A percentile compares a stretch with the other conserved stretches of the same genome.
Conservation (phyloP, 2,329 filamentous ascomycete genomes). For the Whalleya microplaca region DNA sequence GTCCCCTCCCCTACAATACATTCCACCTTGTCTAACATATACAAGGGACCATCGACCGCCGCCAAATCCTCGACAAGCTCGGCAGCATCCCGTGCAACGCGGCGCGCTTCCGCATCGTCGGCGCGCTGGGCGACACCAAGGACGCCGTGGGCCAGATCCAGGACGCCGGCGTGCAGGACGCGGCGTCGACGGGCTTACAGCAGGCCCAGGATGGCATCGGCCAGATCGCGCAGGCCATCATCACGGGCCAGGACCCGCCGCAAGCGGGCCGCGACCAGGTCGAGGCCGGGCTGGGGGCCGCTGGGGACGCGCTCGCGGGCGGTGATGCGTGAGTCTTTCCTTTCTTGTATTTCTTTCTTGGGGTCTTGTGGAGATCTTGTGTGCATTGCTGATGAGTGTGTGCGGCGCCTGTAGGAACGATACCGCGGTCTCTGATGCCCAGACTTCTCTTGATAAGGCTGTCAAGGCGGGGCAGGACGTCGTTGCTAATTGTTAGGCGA, state of each 20-base stretch:
- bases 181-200: conserved; percentile 11
- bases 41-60: background rate
- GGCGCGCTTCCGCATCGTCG: conserved; percentile 13
- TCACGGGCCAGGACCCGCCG: conserved; percentile 8
- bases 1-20: too few species aligned
- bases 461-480: conserved; percentile 12
- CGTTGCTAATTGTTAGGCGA: conserved; percentile 11
- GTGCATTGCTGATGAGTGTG: background rate
- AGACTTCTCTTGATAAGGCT: conserved; percentile 8
- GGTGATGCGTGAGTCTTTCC: conserved; percentile 9
- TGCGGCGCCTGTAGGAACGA: conserved; percentile 1
- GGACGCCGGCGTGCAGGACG: conserved; percentile 8
- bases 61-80: background rate
- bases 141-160: conserved; percentile 11
- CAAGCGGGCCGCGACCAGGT: conserved; percentile 7
- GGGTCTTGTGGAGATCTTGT: too few species aligned
- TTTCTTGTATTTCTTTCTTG: background rate
- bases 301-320: conserved; percentile 7
- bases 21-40: background rate
- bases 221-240: conserved; percentile 8
- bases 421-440: conserved; percentile 9
- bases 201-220: conserved; percentile 9
- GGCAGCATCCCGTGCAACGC: conserved; percentile 6
- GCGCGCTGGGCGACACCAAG: conserved; percentile 12
- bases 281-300: conserved; percentile 12